Base-by-base conservation (phyloP, 202 grass and related monocot genomes). In the Miscanthus sacchariflorus region DNA sequence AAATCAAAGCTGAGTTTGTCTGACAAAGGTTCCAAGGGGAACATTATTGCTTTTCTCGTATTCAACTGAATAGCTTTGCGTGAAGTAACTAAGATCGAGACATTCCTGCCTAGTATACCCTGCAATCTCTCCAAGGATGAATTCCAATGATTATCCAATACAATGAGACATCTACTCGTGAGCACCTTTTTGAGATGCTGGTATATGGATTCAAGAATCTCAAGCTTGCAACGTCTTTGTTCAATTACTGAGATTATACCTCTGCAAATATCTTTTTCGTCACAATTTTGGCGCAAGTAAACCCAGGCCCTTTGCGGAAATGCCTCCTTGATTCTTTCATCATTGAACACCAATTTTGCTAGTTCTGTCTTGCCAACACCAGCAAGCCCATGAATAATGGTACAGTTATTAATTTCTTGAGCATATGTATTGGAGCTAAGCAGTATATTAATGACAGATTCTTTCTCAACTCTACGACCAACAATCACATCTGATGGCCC, bases 271-370 rank as follows among this genome's bases (percentile, higher is more conserved):
- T 80, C 6, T 23, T 28, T 80, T 19, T 45, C 0, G 1, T 14
- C 1, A 2, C 0, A 25, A 45, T 15, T 65, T 80, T 18, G 35
- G n/a, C 5, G 58, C 58, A 80, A 27, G 9, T 10, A 80, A 66
- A 80, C 77, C 77, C 77, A 80, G 43, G 77, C 77, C n/a, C 6
- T 12, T 0, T 66, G 77, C 28, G 77, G 77, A 80, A 80, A 66
- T 8, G 38, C 77, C 21, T 44, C 1, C 38, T n/a, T 1, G 12
- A 66, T 66, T 80, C 38, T 80, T 42, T 80, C 58, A 5, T 80
- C 50, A 15, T 66, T 80, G 14, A 66, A 80, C 36, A 77, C 74
- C 24, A 58, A 36, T 54, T 58, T 58, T 35, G 74, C 74, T 52
- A 77, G 28, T 77, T 58, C 48, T 1, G 74, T 77, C 74, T 77